These are phyloP conservation scores for Fusarium luffae DNA, from an alignment of 2,329 filamentous ascomycete genomes.

Conservation along the genomic window DNA sequence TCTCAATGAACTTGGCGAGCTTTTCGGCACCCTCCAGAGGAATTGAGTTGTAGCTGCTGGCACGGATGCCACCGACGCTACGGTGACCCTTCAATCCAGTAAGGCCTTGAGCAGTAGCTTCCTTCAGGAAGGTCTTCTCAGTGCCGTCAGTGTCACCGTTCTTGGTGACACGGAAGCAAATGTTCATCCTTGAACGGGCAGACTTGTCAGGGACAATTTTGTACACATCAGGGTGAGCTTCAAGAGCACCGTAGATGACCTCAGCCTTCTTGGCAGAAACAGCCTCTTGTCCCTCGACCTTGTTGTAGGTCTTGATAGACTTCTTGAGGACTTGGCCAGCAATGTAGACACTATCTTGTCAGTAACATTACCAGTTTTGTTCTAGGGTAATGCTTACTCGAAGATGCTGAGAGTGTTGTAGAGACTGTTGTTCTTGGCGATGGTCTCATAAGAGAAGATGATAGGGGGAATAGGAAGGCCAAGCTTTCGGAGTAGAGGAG, in stretches of 20 bases:
- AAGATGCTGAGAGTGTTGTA: slow-evolving; percentile 98
- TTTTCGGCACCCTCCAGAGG: slow-evolving; percentile 73
- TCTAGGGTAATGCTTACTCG: slow-evolving; percentile 61
- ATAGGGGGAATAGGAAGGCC: slow-evolving; percentile 82
- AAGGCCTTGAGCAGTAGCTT: slow-evolving; percentile 74
- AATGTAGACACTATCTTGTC: slow-evolving; percentile 75
- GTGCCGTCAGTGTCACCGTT: slow-evolving; percentile 71
- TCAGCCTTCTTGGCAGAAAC: slow-evolving; percentile 79
- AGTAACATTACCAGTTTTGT: slow-evolving; percentile 1
- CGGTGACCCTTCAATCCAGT: slow-evolving; percentile 90
- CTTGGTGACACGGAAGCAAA: slow-evolving; percentile 83
- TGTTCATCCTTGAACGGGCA: slow-evolving; percentile 90
- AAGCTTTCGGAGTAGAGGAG: slow-evolving; percentile 77
- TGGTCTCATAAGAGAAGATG: slow-evolving; percentile 83
- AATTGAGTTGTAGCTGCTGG: slow-evolving; percentile 91
- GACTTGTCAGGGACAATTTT: slow-evolving; percentile 78
- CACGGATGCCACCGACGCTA: slow-evolving; percentile 76
- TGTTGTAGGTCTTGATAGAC: slow-evolving; percentile 73
- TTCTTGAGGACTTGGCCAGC: slow-evolving; percentile 88
- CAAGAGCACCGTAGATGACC: slow-evolving; percentile 80
- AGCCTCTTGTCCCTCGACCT: slow-evolving; percentile 80
- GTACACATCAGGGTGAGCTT: slow-evolving; percentile 79
- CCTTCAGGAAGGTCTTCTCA: slow-evolving; percentile 83
- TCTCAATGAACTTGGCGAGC: slow-evolving; percentile 70
- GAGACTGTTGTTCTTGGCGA: slow-evolving; percentile 92